These are phyloP conservation scores for Sphaerulina populicola DNA, from an alignment of 2,329 filamentous ascomycete genomes.

Conservation along the genomic window DNA sequence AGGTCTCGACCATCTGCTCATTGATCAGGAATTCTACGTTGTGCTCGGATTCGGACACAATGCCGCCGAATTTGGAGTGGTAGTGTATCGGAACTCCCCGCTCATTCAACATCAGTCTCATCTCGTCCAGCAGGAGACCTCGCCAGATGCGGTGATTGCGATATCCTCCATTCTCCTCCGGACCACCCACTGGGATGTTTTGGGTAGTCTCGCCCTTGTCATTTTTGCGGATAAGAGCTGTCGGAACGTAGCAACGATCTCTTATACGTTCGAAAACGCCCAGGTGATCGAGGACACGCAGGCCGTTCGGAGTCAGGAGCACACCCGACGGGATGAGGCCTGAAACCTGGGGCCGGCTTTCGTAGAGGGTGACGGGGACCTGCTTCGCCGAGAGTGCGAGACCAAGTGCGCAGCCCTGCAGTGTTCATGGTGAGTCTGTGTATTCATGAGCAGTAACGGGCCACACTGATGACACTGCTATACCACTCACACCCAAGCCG, in stretches of 20 bases:
- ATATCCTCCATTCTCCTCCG: slow-evolving; percentile 45
- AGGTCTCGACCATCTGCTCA: slow-evolving; percentile 10
- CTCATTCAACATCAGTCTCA: slow-evolving; percentile 38
- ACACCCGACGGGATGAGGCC: slow-evolving; percentile 29
- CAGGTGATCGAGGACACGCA: slow-evolving; percentile 47
- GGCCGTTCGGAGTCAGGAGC: slow-evolving; percentile 53
- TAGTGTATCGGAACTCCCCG: slow-evolving; percentile 41
- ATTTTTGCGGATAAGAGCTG: slow-evolving; percentile 43
- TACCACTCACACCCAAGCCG: slow-evolving; percentile 15
- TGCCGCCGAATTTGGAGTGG: slow-evolving; percentile 41
- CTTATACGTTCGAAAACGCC: slow-evolving; percentile 43
- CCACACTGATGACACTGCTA: background rate
- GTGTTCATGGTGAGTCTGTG: background rate
- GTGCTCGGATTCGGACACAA: slow-evolving; percentile 26
- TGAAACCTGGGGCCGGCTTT: slow-evolving; percentile 14
- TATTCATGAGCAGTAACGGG: background rate
- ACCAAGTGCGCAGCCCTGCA: slow-evolving; percentile 23
- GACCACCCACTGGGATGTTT: slow-evolving; percentile 26
- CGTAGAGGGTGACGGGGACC: slow-evolving; percentile 21
- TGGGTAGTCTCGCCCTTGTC: slow-evolving; percentile 22
- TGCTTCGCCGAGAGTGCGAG: slow-evolving; percentile 17
- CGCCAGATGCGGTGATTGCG: slow-evolving; percentile 42
- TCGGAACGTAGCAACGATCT: slow-evolving; percentile 45
- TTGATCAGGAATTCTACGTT: slow-evolving; percentile 18
- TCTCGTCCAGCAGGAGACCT: slow-evolving; percentile 44